Percentiles rank a stretch among this genome's conserved stretches.
Evolutionary conservation across 805 yeast species (phyloP).

Genomic region (Kockiozyma suomiensis): DNA sequence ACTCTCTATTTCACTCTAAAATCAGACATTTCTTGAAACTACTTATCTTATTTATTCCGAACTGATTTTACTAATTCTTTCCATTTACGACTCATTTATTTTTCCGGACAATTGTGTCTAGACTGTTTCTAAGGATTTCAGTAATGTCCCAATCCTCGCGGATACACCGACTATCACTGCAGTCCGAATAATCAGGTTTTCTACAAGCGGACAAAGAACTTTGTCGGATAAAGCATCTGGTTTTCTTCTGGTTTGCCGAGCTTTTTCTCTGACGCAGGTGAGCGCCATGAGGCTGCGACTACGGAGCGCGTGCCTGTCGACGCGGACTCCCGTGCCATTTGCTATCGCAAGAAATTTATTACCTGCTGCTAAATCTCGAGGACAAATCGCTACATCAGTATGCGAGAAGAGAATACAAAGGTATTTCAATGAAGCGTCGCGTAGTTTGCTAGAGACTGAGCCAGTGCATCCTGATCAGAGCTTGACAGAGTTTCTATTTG

Average conservation of each 20-base stretch:
- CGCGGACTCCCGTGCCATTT: neutral
- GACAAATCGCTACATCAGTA: neutral
- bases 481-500: neutral
- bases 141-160: neutral
- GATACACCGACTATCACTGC: neutral
- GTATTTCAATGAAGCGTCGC: neutral
- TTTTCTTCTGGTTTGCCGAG: neutral
- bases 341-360: neutral
- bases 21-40: too few species aligned
- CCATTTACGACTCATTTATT: neutral
- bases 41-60: too few species aligned
- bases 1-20: too few species aligned
- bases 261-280: neutral
- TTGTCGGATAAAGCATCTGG: neutral
- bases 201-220: neutral
- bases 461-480: neutral
- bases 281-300: conserved; percentile 6
- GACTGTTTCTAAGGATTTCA: neutral
- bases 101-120: neutral
- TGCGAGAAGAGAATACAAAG: neutral
- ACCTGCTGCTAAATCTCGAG: neutral
- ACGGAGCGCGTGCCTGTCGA: neutral
- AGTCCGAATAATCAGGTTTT: neutral
- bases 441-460: neutral
- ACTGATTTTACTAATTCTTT: too few species aligned